Percentiles rank a stretch among this genome's conserved stretches.
These are phyloP conservation scores for Nakazawaea populi DNA, from an alignment of 805 yeast genomes.

Conservation along the genomic window DNA sequence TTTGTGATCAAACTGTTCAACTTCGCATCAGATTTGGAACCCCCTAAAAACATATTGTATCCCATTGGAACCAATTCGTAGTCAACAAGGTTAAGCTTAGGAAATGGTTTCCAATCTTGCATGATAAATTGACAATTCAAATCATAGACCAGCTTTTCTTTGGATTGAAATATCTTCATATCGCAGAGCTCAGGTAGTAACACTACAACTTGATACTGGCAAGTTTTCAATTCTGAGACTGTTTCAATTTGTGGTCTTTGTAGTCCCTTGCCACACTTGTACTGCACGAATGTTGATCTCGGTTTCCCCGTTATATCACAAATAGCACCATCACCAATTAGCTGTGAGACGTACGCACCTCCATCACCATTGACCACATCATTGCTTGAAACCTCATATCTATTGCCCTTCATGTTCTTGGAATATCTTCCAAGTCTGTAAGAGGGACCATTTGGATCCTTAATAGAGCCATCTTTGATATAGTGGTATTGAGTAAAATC, in stretches of 20 bases:
- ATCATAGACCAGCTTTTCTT: conserved; percentile 9
- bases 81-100: neutral
- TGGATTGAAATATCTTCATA: conserved; percentile 15
- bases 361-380: conserved; percentile 13
- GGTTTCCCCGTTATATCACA: conserved; percentile 29
- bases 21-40: neutral
- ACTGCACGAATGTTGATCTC: conserved; percentile 20
- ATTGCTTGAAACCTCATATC: conserved; percentile 18
- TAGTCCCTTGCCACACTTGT: conserved; percentile 19
- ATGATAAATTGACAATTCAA: conserved; percentile 17
- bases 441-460: conserved; percentile 5
- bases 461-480: neutral
- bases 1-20: neutral
- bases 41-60: neutral
- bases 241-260: conserved; percentile 15
- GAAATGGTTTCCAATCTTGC: neutral
- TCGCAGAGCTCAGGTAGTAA: conserved; percentile 20
- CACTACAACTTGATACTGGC: conserved; percentile 22
- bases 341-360: conserved; percentile 21
- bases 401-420: conserved; percentile 12
- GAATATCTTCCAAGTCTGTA: conserved; percentile 16
- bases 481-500: conserved; percentile 10
- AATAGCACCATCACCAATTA: conserved; percentile 21
- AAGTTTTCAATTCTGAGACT: conserved; percentile 24
- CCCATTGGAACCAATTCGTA: neutral